These are phyloP conservation scores for Takashimella tepidaria DNA, from an alignment of 1,284 basidiomycete species.

Conservation along the genomic window DNA sequence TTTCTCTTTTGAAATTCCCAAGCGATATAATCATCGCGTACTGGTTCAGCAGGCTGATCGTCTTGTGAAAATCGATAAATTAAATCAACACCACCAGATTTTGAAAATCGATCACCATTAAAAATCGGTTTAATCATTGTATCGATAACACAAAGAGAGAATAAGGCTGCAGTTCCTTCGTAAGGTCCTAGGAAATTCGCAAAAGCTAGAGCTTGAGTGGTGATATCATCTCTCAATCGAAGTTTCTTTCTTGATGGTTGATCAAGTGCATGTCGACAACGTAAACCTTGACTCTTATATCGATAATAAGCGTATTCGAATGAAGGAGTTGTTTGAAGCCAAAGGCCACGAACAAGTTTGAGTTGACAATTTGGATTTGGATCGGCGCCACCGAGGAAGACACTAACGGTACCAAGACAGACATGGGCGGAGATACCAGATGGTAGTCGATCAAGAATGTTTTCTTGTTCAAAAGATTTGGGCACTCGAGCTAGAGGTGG, in stretches of 20 bases:
- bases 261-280: constrained; percentile 52
- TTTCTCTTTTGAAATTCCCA: constrained; percentile 33
- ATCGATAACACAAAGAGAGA: constrained; percentile 29
- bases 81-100: constrained; percentile 18
- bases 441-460: constrained; percentile 52
- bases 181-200: constrained; percentile 48
- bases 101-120: constrained; percentile 34
- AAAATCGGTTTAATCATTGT: constrained; percentile 38
- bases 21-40: constrained; percentile 22
- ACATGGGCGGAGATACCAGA: constrained; percentile 58
- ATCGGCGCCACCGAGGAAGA: constrained; percentile 69
- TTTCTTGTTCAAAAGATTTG: constrained; percentile 1
- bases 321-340: constrained; percentile 57
- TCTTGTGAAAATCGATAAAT: background rate
- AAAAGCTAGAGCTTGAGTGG: constrained; percentile 56
- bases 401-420: constrained; percentile 59
- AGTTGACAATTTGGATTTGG: constrained; percentile 64
- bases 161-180: constrained; percentile 39
- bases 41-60: background rate
- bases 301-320: constrained; percentile 60
- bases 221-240: constrained; percentile 58
- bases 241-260: constrained; percentile 47
- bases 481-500: constrained; percentile 5
- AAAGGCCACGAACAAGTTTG: constrained; percentile 66
- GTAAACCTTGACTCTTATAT: constrained; percentile 45